phyloP scores from a whole-genome alignment of 2,329 filamentous ascomycete species.

The Fusarium citri region DNA sequence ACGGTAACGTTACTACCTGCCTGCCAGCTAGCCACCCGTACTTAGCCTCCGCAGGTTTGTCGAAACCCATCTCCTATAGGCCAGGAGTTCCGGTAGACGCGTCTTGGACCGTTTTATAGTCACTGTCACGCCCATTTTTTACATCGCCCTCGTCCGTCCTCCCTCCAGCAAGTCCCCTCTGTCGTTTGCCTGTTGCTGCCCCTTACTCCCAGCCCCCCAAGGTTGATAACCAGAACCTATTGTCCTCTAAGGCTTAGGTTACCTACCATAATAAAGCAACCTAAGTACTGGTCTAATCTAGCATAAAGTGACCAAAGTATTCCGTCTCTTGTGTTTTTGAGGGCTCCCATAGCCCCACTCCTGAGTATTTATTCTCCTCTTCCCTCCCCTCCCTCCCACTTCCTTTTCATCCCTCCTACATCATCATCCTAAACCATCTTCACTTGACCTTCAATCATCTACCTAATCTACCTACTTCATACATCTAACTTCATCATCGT shows the following conservation, averaged over 20 bases:
- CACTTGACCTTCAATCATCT: background rate
- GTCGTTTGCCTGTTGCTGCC: background rate
- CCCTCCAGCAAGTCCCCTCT: background rate
- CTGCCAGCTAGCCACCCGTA: background rate
- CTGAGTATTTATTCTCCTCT: background rate
- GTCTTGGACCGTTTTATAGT: background rate
- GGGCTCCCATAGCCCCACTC: background rate
- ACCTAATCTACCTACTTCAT: background rate
- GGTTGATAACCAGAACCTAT: background rate
- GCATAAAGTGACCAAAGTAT: background rate
- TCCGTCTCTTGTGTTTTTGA: background rate
- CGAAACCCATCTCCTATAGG: constrained; percentile 1
- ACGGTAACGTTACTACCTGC: background rate
- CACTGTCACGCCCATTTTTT: background rate
- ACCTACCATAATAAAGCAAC: too few species aligned
- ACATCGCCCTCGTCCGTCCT: background rate
- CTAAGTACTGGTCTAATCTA: too few species aligned
- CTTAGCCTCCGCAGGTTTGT: background rate
- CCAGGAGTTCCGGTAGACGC: background rate
- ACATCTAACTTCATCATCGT: background rate
- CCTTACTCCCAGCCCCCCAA: background rate
- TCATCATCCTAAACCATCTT: background rate
- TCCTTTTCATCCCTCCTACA: background rate
- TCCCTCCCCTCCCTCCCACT: background rate
- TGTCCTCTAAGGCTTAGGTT: background rate